Percentiles rank a stretch among this genome's conserved stretches.
Conservation (phyloP, 2,329 filamentous ascomycete species). For the Pseudocercospora cruenta region DNA sequence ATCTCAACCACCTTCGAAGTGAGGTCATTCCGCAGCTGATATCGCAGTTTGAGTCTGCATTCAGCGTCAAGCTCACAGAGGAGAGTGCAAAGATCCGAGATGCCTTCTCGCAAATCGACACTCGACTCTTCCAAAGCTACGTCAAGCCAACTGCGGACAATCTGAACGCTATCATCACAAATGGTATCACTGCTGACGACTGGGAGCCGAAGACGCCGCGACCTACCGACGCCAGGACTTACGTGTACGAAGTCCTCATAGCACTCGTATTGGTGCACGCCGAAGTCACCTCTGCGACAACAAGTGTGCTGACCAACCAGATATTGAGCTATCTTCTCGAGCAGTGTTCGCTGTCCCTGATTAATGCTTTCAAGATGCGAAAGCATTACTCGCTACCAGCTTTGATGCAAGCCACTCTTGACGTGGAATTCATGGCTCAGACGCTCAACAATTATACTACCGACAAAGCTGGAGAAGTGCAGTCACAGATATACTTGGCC, state of each 20-base stretch:
- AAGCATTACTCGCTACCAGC: slow-evolving; percentile 72
- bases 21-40: slow-evolving; percentile 87
- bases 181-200: slow-evolving; percentile 69
- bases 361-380: slow-evolving; percentile 72
- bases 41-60: slow-evolving; percentile 87
- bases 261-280: slow-evolving; percentile 88
- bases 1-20: slow-evolving; percentile 79
- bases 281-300: slow-evolving; percentile 47
- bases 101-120: slow-evolving; percentile 86
- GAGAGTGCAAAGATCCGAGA: slow-evolving; percentile 91
- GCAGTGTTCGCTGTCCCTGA: slow-evolving; percentile 75
- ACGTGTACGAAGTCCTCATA: slow-evolving; percentile 86
- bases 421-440: slow-evolving; percentile 95
- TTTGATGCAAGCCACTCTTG: slow-evolving; percentile 94
- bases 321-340: slow-evolving; percentile 88
- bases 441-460: slow-evolving; percentile 89
- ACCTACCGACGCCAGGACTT: slow-evolving; percentile 78
- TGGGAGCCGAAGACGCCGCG: slow-evolving; percentile 59
- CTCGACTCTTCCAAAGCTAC: slow-evolving; percentile 88
- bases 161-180: slow-evolving; percentile 70
- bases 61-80: slow-evolving; percentile 91
- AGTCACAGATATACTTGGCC: slow-evolving; percentile 89
- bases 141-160: slow-evolving; percentile 73
- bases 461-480: slow-evolving; percentile 76
- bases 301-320: slow-evolving; percentile 73